Evolutionary conservation across 106 monocot species (phyloP).

Genomic region (Platanthera guangdongensis): DNA sequence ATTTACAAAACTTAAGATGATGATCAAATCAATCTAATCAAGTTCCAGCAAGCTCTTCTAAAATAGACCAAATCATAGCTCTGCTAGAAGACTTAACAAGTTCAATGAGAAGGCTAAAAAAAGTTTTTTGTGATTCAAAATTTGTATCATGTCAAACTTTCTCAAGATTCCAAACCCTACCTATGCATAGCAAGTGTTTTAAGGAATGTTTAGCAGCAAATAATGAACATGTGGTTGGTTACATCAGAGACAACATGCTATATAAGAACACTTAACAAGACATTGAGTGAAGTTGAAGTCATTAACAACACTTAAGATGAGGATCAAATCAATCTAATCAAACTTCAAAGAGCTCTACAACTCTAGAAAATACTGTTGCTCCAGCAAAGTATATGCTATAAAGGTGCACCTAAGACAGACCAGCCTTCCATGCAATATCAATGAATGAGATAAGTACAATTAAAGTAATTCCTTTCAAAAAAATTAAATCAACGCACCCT

Average conservation of each 20-base stretch:
- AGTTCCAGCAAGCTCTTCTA: background rate
- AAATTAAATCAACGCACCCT: slow-evolving; percentile 32
- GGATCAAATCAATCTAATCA: slow-evolving; percentile 5
- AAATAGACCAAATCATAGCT: background rate
- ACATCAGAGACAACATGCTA: too few species aligned
- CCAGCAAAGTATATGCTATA: background rate
- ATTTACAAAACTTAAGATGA: background rate
- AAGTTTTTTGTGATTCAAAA: too few species aligned
- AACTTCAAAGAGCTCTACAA: background rate
- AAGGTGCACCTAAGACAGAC: background rate
- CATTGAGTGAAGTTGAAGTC: too few species aligned
- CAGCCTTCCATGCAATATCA: background rate
- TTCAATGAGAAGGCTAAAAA: too few species aligned
- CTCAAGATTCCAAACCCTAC: too few species aligned
- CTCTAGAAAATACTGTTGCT: background rate
- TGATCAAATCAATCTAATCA: slow-evolving; percentile 5
- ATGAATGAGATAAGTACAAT: background rate
- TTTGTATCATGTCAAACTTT: too few species aligned
- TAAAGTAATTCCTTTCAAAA: background rate
- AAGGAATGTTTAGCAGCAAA: too few species aligned
- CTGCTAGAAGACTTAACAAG: too few species aligned
- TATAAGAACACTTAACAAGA: too few species aligned
- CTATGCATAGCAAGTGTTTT: too few species aligned
- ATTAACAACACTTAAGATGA: too few species aligned
- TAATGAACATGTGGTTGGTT: too few species aligned